Conservation (phyloP, 2,329 filamentous ascomycete species). For the Colletotrichum brevisporum region DNA sequence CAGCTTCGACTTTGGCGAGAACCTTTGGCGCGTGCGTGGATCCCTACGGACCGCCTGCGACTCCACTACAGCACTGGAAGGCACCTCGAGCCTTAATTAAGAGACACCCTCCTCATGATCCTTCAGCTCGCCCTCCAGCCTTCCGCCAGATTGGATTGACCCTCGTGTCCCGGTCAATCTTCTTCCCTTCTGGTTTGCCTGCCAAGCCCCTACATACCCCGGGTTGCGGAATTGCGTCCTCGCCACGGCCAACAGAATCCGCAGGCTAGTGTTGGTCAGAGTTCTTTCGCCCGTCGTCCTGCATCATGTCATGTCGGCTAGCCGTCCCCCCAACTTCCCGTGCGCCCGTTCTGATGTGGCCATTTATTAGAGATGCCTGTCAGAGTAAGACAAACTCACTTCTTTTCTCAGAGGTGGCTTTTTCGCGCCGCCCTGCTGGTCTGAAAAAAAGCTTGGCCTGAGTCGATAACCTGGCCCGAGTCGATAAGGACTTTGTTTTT, state of each 20-base stretch:
- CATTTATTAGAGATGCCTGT: conserved; percentile 4
- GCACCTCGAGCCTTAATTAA: too few species aligned
- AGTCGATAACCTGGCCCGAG: conserved; percentile 7
- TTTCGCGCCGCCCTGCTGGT: background rate
- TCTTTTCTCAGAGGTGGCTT: background rate
- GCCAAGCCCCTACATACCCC: too few species aligned
- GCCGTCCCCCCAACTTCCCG: conserved; percentile 27
- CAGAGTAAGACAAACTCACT: conserved; percentile 11
- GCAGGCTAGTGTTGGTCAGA: too few species aligned
- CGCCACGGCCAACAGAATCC: too few species aligned
- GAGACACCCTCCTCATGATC: too few species aligned
- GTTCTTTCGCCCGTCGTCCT: background rate
- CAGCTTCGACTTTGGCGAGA: too few species aligned
- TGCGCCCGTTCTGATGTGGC: conserved; percentile 31
- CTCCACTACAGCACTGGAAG: too few species aligned
- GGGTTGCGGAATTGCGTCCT: too few species aligned
- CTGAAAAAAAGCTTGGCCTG: conserved; percentile 19
- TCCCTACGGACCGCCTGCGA: too few species aligned
- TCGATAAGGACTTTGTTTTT: conserved; percentile 20
- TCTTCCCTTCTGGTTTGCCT: background rate
- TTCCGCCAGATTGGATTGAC: background rate
- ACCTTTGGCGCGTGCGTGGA: too few species aligned
- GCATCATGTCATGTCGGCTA: conserved; percentile 31
- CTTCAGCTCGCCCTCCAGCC: background rate
- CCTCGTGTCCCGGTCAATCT: background rate